A percentile compares a stretch with the other conserved stretches of the same genome.
These are phyloP conservation scores for Globisporangium camurandrum DNA, from an alignment of 352 stramenopile genomes.

Conservation along the genomic window DNA sequence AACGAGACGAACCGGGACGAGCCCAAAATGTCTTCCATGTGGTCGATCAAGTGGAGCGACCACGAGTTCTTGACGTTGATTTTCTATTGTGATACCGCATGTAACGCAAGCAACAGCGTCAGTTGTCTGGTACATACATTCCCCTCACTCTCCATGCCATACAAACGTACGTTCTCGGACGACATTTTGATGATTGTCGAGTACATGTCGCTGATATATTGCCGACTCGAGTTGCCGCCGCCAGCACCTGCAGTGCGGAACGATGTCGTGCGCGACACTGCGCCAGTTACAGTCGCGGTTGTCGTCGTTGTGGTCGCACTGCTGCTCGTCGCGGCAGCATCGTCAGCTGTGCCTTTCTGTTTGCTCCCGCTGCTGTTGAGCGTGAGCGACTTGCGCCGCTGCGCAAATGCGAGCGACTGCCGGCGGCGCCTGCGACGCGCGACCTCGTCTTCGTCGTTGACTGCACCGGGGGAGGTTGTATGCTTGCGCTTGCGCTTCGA, in stretches of 20 bases:
- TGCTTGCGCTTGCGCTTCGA: constrained; percentile 35
- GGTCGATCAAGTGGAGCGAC: constrained; percentile 95
- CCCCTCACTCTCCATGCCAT: too few relatives aligned
- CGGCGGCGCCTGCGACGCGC: constrained; percentile 44
- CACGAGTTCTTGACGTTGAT: constrained; percentile 97
- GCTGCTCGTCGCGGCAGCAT: background rate
- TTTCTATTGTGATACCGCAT: constrained; percentile 65
- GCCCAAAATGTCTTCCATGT: constrained; percentile 94
- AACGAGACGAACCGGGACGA: constrained; percentile 42
- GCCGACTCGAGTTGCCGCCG: constrained; percentile 28
- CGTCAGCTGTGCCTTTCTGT: constrained; percentile 9
- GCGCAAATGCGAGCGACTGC: constrained; percentile 64
- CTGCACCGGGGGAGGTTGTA: constrained; percentile 17
- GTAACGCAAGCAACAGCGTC: background rate
- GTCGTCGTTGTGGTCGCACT: background rate
- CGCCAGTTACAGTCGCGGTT: too few relatives aligned
- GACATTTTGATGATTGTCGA: constrained; percentile 90
- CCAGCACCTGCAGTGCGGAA: constrained; percentile 7
- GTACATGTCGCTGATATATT: constrained; percentile 91
- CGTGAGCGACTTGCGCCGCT: constrained; percentile 63
- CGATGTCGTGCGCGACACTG: constrained; percentile 1
- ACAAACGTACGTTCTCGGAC: constrained; percentile 72
- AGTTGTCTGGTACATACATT: background rate
- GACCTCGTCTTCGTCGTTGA: constrained; percentile 64
- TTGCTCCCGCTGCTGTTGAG: constrained; percentile 23